phyloP scores from a whole-genome alignment of 768 basidiomycete species.

The Mycena sanguinolenta region DNA sequence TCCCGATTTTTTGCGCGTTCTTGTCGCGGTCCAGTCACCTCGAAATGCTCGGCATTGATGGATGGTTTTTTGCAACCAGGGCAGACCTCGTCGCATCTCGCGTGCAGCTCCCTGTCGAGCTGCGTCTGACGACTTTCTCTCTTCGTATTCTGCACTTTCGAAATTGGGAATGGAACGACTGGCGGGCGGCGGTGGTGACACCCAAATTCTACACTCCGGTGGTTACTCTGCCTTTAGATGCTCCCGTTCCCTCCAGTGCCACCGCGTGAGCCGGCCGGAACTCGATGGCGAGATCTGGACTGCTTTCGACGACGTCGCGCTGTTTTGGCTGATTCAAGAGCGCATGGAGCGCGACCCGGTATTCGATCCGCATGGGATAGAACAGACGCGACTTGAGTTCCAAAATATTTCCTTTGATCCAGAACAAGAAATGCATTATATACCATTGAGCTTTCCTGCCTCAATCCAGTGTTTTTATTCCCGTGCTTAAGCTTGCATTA shows the following conservation, averaged over 20 bases:
- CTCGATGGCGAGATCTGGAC: background rate
- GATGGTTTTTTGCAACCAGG: background rate
- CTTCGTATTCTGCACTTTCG: slow-evolving; percentile 29
- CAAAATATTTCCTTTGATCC: slow-evolving; percentile 1
- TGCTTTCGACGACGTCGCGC: background rate
- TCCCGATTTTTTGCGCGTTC: slow-evolving; percentile 26
- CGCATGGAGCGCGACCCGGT: background rate
- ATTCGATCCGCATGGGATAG: slow-evolving; percentile 22
- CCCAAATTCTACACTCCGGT: slow-evolving; percentile 6
- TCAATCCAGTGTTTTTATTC: no score
- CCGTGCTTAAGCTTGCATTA: no score
- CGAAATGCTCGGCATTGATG: slow-evolving; percentile 30
- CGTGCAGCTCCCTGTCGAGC: slow-evolving; percentile 16
- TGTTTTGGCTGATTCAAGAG: background rate
- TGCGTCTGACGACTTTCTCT: background rate
- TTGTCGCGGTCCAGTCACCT: slow-evolving; percentile 26
- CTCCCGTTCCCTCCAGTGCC: slow-evolving; percentile 9
- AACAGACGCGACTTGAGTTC: slow-evolving; percentile 14
- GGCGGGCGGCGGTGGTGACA: slow-evolving; percentile 15
- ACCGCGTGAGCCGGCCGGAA: slow-evolving; percentile 16
- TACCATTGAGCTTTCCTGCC: no score
- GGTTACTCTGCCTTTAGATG: background rate
- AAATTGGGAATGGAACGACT: background rate
- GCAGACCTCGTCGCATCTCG: slow-evolving; percentile 10
- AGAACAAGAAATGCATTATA: slow-evolving; percentile 12